Percentiles rank a stretch among this genome's conserved stretches.
These are phyloP conservation scores for Ramaria sp. DNA, from an alignment of 768 basidiomycete genomes.

Conservation along the genomic window DNA sequence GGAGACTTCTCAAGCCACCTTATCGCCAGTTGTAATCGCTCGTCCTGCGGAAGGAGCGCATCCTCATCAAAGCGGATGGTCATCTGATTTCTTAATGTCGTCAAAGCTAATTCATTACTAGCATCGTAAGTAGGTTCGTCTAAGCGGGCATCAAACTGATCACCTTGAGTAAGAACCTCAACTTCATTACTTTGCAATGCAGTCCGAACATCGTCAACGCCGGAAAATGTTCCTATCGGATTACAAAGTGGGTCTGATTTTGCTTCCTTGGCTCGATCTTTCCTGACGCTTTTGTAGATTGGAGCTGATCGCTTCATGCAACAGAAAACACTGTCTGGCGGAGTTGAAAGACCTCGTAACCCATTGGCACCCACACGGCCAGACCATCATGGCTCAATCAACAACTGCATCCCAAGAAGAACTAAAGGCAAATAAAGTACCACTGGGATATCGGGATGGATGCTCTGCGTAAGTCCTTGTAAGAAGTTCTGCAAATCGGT, in stretches of 20 bases:
- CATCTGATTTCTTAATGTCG: slow-evolving; percentile 52
- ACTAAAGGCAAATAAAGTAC: slow-evolving; percentile 64
- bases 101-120: slow-evolving; percentile 26
- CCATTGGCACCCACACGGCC: no score
- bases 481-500: background rate
- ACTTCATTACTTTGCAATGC: slow-evolving; percentile 14
- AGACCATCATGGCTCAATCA: slow-evolving; percentile 27
- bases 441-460: slow-evolving; percentile 77
- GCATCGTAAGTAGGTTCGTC: background rate
- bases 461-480: slow-evolving; percentile 71
- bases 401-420: slow-evolving; percentile 77
- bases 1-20: slow-evolving; percentile 51
- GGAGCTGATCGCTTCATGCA: no score
- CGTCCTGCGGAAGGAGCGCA: slow-evolving; percentile 41
- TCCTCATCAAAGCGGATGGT: slow-evolving; percentile 39
- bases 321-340: no score
- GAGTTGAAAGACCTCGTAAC: no score
- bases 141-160: background rate
- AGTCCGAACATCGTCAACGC: slow-evolving; percentile 16
- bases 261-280: no score
- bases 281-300: no score
- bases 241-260: background rate
- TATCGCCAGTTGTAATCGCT: slow-evolving; percentile 45
- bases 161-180: slow-evolving; percentile 17
- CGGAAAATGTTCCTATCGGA: slow-evolving; percentile 12